phyloP scores from a whole-genome alignment of 2,329 filamentous ascomycete species.

The Pseudodiploospora longispora region DNA sequence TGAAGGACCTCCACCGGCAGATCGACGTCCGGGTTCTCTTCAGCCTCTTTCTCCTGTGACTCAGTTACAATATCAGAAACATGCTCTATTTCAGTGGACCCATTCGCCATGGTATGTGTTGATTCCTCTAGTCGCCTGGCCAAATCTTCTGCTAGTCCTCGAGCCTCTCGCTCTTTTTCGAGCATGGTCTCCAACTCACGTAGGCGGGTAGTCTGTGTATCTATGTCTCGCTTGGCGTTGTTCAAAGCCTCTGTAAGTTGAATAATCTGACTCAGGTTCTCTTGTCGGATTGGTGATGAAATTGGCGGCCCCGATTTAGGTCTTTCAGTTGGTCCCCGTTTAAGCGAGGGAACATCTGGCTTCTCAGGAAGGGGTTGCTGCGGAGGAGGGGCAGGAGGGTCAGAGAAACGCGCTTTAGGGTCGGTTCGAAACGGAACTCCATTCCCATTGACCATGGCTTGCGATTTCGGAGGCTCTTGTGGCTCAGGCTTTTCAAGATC shows the following conservation, averaged over 20 bases:
- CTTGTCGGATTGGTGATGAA: constrained; percentile 51
- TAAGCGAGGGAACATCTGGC: constrained; percentile 69
- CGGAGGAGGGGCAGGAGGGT: constrained; percentile 86
- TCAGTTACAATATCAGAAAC: constrained; percentile 8
- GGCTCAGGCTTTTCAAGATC: constrained; percentile 45
- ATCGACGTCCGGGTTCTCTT: not conserved
- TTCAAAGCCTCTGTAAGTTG: constrained; percentile 79
- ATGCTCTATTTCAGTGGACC: constrained; percentile 11
- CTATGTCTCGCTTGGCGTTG: constrained; percentile 77
- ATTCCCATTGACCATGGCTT: constrained; percentile 43
- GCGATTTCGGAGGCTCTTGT: constrained; percentile 39
- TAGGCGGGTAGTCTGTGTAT: constrained; percentile 71
- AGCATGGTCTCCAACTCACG: constrained; percentile 69
- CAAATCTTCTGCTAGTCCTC: constrained; percentile 76
- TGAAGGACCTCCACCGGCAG: not conserved
- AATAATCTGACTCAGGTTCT: constrained; percentile 64
- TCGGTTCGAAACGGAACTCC: constrained; percentile 57
- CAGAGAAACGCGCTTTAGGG: constrained; percentile 76
- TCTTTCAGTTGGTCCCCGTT: constrained; percentile 68
- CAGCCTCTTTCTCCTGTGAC: constrained; percentile 4
- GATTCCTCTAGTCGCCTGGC: constrained; percentile 61
- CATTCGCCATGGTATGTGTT: constrained; percentile 25
- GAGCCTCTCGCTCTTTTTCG: constrained; percentile 69
- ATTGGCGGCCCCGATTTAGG: constrained; percentile 48
- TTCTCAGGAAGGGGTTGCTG: constrained; percentile 92